Percentiles rank a stretch among this genome's conserved stretches.
Evolutionary conservation across 495 filamentous ascomycete species (phyloP).

Genomic region (Penicillium antarcticum): DNA sequence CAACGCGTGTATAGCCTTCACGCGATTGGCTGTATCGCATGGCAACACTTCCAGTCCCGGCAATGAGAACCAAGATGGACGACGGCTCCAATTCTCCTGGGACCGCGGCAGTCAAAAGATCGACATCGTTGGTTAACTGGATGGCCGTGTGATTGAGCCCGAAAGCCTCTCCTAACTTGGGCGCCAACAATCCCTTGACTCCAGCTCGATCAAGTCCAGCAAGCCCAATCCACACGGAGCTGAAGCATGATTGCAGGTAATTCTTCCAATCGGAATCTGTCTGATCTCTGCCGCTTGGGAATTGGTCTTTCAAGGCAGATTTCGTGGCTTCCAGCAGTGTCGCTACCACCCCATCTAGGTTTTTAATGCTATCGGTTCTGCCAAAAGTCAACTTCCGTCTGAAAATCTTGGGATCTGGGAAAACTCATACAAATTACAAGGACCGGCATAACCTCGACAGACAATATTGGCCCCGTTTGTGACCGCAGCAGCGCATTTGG

Average conservation of each 20-base stretch:
- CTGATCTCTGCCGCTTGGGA: not conserved
- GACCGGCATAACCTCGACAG: conserved; percentile 25
- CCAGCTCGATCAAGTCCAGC: conserved; percentile 29
- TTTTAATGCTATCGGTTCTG: conserved; percentile 15
- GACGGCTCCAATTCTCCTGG: conserved; percentile 3
- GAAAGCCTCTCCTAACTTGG: conserved; percentile 16
- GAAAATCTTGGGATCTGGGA: too few relatives aligned
- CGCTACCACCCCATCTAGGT: conserved; percentile 11
- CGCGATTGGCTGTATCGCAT: conserved; percentile 22
- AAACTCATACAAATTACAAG: conserved; percentile 36
- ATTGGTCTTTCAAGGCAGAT: conserved; percentile 6
- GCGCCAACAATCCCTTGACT: conserved; percentile 9
- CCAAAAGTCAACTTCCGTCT: not conserved
- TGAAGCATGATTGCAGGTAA: conserved; percentile 13
- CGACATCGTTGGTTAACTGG: conserved; percentile 29
- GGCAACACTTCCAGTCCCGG: conserved; percentile 33
- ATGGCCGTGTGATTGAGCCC: conserved; percentile 16
- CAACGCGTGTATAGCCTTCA: conserved; percentile 16
- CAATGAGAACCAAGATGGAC: conserved; percentile 29
- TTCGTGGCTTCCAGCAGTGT: conserved; percentile 12
- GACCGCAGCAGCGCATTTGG: conserved; percentile 32
- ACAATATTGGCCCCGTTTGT: conserved; percentile 10
- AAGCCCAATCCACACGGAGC: conserved; percentile 24
- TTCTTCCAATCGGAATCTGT: conserved; percentile 4
- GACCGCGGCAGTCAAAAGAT: conserved; percentile 22